Base-by-base conservation (phyloP, 176 grass and related monocot species). In the Ensete ventricosum region DNA sequence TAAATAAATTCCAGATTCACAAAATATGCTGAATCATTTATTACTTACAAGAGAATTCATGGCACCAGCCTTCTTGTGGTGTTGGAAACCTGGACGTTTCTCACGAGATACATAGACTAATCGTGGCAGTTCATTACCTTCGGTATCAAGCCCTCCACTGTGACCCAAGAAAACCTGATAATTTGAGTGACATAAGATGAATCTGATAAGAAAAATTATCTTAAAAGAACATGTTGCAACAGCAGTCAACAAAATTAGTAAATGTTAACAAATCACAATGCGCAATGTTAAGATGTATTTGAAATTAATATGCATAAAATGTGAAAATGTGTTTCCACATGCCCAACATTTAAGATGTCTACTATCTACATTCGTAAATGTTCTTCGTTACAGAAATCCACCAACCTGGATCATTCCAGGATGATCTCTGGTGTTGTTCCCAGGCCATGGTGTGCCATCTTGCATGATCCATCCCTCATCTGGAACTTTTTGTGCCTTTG, bases 401-500 rank as follows among this genome's bases (percentile, higher is more conserved):
- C 66, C 59, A 58, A 98, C 94, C 94, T 91, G 94, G 81, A 98
- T 93, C 94, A 98, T 98, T 79, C 94, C 94, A 78, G 94, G 94
- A 89, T 98, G 94, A 82, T 98, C 94, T 78, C 94, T 98, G 72
- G 94, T 98, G 84, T 98, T 98, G 71, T 98, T 98, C 75, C 94
- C 94, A 76, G 94, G 94, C 94, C 94, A 98, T 53, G 90, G 94
- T 74, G 94, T 98, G 60, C 94, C 90, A 87, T 98, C 94, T 86
- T 93, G 94, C 94, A 98, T 98, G 58, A 98, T 93, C 94, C 94
- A 98, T 80, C 94, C 94, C 80, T 93, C 90, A 58, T 93, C 90
- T 1, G 94, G 94, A 89, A 98, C 82, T 88, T 98, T 98, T 74
- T 98, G 80, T 80, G 94, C 94, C 78, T 92, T 98, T 21, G 94